Conservation (phyloP, 768 basidiomycete genomes). For the Mycena metata region DNA sequence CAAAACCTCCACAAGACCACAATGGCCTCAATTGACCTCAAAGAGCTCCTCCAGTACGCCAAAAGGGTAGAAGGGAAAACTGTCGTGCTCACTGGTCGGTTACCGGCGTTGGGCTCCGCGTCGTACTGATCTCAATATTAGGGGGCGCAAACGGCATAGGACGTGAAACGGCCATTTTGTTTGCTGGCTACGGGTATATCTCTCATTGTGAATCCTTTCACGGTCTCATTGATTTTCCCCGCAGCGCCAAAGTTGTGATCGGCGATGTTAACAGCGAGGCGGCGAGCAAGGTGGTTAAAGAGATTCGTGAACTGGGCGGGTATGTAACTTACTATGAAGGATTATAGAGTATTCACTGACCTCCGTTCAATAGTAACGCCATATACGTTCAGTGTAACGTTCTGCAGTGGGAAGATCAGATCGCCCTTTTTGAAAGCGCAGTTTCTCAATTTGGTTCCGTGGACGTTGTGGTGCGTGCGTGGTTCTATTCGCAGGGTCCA, state of each 20-base stretch:
- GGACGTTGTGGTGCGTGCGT: too few relatives aligned
- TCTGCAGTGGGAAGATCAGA: too few relatives aligned
- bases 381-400: too few relatives aligned
- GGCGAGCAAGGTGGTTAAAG: conserved; percentile 39
- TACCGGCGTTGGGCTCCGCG: neutral
- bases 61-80: conserved; percentile 63
- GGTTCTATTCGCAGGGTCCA: too few relatives aligned
- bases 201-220: neutral
- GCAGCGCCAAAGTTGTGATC: conserved; percentile 10
- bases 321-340: conserved; percentile 31
- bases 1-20: conserved; percentile 10
- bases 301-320: too few relatives aligned
- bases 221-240: conserved; percentile 7
- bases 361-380: conserved; percentile 3
- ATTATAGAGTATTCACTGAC: neutral
- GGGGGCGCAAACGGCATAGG: conserved; percentile 70
- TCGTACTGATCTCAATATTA: conserved; percentile 37
- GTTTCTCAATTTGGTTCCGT: too few relatives aligned
- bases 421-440: too few relatives aligned
- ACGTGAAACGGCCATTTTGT: conserved; percentile 62
- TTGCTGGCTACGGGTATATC: conserved; percentile 62
- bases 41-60: too few relatives aligned
- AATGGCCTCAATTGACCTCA: too few relatives aligned
- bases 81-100: conserved; percentile 65
- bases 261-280: conserved; percentile 13